Conservation (phyloP, 2,329 filamentous ascomycete species). For the Botryotinia narcissicola region DNA sequence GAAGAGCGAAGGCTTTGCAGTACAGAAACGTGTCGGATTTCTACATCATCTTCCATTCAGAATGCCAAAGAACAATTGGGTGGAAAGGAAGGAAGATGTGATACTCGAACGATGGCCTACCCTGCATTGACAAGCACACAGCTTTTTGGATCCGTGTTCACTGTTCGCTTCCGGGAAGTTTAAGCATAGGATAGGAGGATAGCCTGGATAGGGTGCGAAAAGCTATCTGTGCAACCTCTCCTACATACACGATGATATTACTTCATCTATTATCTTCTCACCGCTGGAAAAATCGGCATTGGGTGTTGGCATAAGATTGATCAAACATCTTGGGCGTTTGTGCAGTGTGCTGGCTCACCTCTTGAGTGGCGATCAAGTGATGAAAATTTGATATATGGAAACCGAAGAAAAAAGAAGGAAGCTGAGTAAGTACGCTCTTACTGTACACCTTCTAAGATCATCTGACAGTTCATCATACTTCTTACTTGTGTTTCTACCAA, state of each 20-base stretch:
- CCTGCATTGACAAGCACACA: slow-evolving; percentile 2
- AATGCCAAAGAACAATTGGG: background rate
- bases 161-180: background rate
- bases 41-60: background rate
- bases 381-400: background rate
- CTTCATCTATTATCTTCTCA: background rate
- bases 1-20: background rate
- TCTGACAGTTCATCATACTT: slow-evolving; percentile 10
- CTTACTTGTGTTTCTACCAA: background rate
- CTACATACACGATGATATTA: slow-evolving; percentile 6
- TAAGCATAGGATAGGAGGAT: background rate
- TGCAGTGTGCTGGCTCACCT: slow-evolving; percentile 1
- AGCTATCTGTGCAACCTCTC: slow-evolving; percentile 3
- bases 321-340: background rate
- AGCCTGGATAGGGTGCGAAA: background rate
- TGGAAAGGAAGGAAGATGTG: background rate
- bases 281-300: background rate
- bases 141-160: background rate
- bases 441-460: background rate
- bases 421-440: slow-evolving; percentile 3
- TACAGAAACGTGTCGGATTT: slow-evolving; percentile 1
- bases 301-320: background rate
- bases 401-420: background rate
- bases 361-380: background rate
- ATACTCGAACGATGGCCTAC: background rate